These are phyloP conservation scores for Herpotrichia juniperi DNA, from an alignment of 2,329 filamentous ascomycete genomes.

Conservation along the genomic window DNA sequence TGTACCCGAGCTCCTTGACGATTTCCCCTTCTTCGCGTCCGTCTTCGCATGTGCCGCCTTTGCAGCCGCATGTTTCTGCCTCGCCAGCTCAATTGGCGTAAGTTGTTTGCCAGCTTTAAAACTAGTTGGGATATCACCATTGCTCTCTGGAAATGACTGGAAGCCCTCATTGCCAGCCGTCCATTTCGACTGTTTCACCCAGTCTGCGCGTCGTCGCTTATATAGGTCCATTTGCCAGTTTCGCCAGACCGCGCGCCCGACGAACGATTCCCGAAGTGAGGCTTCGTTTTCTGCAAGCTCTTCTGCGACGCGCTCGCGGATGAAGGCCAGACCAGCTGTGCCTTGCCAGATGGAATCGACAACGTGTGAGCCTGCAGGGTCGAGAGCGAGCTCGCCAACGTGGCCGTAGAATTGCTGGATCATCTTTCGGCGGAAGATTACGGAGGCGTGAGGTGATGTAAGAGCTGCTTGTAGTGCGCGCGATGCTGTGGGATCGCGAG, in stretches of 20 bases:
- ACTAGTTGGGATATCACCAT: constrained; percentile 23
- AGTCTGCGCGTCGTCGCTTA: constrained; percentile 66
- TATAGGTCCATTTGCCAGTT: constrained; percentile 79
- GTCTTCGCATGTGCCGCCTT: constrained; percentile 46
- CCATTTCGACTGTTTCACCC: constrained; percentile 65
- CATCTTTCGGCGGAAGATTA: constrained; percentile 67
- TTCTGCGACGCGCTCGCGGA: constrained; percentile 70
- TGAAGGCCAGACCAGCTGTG: constrained; percentile 68
- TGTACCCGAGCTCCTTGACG: constrained; percentile 11
- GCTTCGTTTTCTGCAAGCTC: constrained; percentile 66
- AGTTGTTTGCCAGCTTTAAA: constrained; percentile 35
- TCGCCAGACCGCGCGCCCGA: constrained; percentile 72
- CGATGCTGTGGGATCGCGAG: constrained; percentile 64
- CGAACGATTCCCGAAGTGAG: constrained; percentile 66
- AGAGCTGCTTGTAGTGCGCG: constrained; percentile 70
- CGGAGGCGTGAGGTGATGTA: constrained; percentile 58
- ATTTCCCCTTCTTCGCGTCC: constrained; percentile 27
- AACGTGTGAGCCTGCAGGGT: constrained; percentile 69
- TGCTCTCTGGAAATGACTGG: constrained; percentile 55
- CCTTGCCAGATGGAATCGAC: constrained; percentile 71
- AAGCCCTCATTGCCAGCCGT: constrained; percentile 58
- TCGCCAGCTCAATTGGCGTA: constrained; percentile 60
- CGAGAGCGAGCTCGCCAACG: constrained; percentile 65
- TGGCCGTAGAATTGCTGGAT: constrained; percentile 67
- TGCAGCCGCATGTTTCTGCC: constrained; percentile 60